Percentiles rank a stretch among this genome's conserved stretches.
phyloP scores from a whole-genome alignment of 257 asterid genomes.

The Anisodus acutangulus region DNA sequence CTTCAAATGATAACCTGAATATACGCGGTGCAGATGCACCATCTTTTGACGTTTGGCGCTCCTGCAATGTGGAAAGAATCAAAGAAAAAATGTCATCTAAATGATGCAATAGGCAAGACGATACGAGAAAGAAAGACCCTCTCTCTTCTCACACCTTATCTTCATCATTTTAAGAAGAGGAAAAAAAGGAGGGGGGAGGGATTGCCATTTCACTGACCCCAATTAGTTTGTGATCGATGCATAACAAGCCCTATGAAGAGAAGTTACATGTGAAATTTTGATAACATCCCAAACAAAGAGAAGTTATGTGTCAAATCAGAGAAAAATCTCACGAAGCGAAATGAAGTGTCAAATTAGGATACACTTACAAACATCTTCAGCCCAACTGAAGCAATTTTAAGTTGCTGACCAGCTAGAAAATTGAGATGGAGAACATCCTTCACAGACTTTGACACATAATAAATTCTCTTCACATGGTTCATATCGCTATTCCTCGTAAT shows the following conservation, averaged over 20 bases:
- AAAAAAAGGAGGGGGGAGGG: background rate
- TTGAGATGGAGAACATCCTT: slow-evolving; percentile 86
- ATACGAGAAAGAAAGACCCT: background rate
- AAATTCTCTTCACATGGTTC: slow-evolving; percentile 85
- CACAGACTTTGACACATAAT: slow-evolving; percentile 77
- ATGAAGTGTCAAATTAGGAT: background rate
- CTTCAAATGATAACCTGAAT: slow-evolving; percentile 96
- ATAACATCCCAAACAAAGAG: background rate
- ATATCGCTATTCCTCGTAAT: slow-evolving; percentile 75
- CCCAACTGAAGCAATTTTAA: slow-evolving; percentile 95
- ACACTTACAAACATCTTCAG: slow-evolving; percentile 93
- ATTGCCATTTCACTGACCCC: background rate
- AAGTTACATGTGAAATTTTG: too few species aligned
- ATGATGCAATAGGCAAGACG: background rate
- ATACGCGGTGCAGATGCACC: slow-evolving; percentile 71
- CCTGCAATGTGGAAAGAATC: slow-evolving; percentile 53
- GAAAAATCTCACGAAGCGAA: background rate
- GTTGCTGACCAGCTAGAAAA: slow-evolving; percentile 83
- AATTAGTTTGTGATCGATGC: background rate
- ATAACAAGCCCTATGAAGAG: background rate
- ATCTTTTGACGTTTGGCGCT: slow-evolving; percentile 88
- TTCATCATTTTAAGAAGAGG: background rate
- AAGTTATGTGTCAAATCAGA: background rate
- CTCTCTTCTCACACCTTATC: background rate
- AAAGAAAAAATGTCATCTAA: slow-evolving; percentile 19